Base-by-base conservation (phyloP, 2,329 filamentous ascomycete species). In the Diaporthe caulivora region DNA sequence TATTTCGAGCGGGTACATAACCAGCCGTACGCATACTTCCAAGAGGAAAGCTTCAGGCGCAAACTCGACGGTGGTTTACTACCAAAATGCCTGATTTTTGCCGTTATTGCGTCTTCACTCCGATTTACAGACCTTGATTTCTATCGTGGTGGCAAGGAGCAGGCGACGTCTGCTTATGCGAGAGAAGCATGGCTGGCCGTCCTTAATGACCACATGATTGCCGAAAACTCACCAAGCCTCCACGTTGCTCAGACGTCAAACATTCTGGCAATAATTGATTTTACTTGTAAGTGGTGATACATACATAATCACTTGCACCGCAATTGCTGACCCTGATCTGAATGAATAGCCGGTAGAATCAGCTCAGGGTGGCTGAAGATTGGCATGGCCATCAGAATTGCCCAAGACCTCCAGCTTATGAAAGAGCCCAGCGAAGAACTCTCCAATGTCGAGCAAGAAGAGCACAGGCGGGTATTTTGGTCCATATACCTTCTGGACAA, bases 111-210 rank as follows among this genome's bases (percentile, higher is more conserved):
- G 1, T 13, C 17, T n/a, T 10, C 58, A 3, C 21, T 62, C n/a
- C 58, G 58, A 2, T 62, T 62, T 8, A 7, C 31, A 13, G 15
- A 62, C 26, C 40, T 62, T 18, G 58, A 62, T 24, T 62, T 62
- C 24, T 62, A 62, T 24, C 57, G 37, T 21, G 57, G 37, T 21
- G 17, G n/a, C 13, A 29, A 18, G 37, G 26, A 34, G 26, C 26
- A 62, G 57, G 57, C 57, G n/a, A 17, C 8, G 9, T 24, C 40
- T 21, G 58, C 58, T 9, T 62, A 47, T 15, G 58, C 58, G 0
- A 62, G 58, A n/a, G 58, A 62, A 18, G 58, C 58, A 29, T 62
- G 57, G 57, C 57, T 62, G 29, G 42, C 37, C 8, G 57, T 62
- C 24, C 57, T 62, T 5, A 62, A 62, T 15, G 57, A 62, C 40